Evolutionary conservation across 2,329 filamentous ascomycete genomes (phyloP), one percentile per base, ranked within the genome.

Genomic region (Pestalotiopsis sp.): DNA sequence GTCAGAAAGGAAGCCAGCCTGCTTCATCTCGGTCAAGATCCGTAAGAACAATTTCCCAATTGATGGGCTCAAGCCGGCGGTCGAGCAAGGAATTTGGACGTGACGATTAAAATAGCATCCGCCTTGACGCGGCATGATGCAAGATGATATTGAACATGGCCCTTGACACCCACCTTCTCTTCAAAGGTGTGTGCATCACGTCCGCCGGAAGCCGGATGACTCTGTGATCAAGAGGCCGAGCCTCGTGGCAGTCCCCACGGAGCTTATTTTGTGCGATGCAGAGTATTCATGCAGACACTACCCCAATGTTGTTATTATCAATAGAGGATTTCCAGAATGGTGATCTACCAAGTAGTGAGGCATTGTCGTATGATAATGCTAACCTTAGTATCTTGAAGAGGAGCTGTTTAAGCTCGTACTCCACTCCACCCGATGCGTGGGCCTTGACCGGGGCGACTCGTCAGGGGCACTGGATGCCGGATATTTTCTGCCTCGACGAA

Each of bases 111-210:
- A 74, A 74, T 73, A 73, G 70, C 71, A 73, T 52, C 69, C 57
- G 64, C 67, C 67, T 67, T 71, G 68, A 73, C 68, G 71, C 69
- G 72, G 75, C 71, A 69, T 73, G 72, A 75, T 75, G 73, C 71
- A 73, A 71, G 71, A 9, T 72, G 72, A 76, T 76, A 76, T 77
- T 74, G 74, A 31, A 68, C 65, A 62, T 65, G 39, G 67, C 27
- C 63, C 63, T 57, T n/a, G 45, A 55, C 63, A 65, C 63, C 63
- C 63, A 65, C 63, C 61, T 65, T 55, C 49, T 65, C 13, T 36
- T 25, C 49, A 39, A 31, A 55, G 39, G 49, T 55, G 41, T 38
- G 41, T 36, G 63, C 41, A 55, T 55, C 23, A 38, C 25, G 59
- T 38, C 49, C 63, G 49, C 17, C 63, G 41, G 41, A 23, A 23